A percentile compares a stretch with the other conserved stretches of the same genome.
phyloP scores from a whole-genome alignment of 768 basidiomycete genomes.

The Melanogaster broomeanus region DNA sequence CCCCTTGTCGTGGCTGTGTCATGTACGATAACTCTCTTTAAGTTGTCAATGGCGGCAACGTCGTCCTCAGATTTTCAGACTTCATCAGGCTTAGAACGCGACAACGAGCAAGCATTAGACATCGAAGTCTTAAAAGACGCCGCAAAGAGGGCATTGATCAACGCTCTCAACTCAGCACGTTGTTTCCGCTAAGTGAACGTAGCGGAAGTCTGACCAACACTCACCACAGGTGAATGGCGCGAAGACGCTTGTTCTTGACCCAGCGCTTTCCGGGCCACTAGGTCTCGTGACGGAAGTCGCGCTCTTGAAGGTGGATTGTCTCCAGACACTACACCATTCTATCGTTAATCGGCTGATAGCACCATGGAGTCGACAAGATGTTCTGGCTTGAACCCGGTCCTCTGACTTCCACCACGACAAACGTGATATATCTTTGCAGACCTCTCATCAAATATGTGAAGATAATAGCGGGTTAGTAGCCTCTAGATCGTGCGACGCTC shows the following conservation, averaged over 20 bases:
- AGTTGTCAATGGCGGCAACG: slow-evolving; percentile 27
- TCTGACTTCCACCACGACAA: slow-evolving; percentile 77
- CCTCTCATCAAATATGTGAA: slow-evolving; percentile 84
- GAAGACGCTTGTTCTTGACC: slow-evolving; percentile 95
- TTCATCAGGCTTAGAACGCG: slow-evolving; percentile 31
- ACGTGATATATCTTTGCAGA: slow-evolving; percentile 91
- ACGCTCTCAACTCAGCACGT: slow-evolving; percentile 79
- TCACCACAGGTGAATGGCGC: slow-evolving; percentile 78
- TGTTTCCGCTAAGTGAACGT: not conserved
- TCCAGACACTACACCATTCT: not conserved
- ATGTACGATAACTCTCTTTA: slow-evolving; percentile 2
- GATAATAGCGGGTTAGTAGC: slow-evolving; percentile 79
- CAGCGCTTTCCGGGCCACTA: slow-evolving; percentile 84
- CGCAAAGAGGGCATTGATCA: slow-evolving; percentile 77
- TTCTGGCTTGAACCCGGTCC: slow-evolving; percentile 97
- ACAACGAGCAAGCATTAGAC: slow-evolving; percentile 49
- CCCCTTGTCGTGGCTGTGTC: slow-evolving; percentile 34
- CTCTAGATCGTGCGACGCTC: slow-evolving; percentile 7
- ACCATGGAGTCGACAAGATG: slow-evolving; percentile 99
- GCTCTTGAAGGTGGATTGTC: slow-evolving; percentile 72
- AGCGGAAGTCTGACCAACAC: slow-evolving; percentile 8
- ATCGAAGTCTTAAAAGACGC: slow-evolving; percentile 73
- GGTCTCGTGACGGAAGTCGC: slow-evolving; percentile 95
- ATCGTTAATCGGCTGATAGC: slow-evolving; percentile 47
- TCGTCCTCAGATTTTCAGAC: slow-evolving; percentile 39